Evolutionary conservation across 2,329 filamentous ascomycete species (phyloP), one percentile per base, ranked within the genome.

Genomic region (Colletotrichum scovillei): DNA sequence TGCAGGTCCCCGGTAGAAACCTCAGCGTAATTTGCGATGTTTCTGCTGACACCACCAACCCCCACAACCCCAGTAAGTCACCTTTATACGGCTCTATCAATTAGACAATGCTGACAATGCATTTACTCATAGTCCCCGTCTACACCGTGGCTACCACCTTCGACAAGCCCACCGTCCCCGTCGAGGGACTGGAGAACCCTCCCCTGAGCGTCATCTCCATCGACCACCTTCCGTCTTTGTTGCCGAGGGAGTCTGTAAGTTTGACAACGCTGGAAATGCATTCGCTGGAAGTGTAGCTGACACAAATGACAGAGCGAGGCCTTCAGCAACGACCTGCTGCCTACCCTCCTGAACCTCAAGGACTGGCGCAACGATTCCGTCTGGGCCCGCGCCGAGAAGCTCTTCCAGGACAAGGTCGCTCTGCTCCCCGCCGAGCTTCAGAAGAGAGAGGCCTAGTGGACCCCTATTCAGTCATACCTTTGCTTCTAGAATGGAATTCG

Each of bases 61-160:
- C 91, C 3, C 87, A 93, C 84, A 93, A 93, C 83, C 79, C 72
- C 22, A 62, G 71, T 46, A 52, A 63, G 9, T 26, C 2, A 49
- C 42, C 19, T 49, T 19, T 19, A 19, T 8, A 5, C 16, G 19
- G 9, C 22, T 14, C 26, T 28, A 30, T 28, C 9, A 5, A 62
- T 7, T 35, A 35, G 19, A 24, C 77, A 75, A 12, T 76, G 76
- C 46, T 77, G 71, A 62, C 77, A 71, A 5, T 64, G 53, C 46
- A 24, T 16, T 26, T 28, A 57, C n/a, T 11, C 38, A 12, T 79
- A 76, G 90, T 95, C 68, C 95, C 95, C 28, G 92, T 98, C 80
- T 98, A 97, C 87, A 88, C 88, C 76, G 91, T 93, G 80, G 94
- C 94, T 82, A 98, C 94, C 60, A 97, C 95, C 26, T 98, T 98